Evolutionary conservation across 768 basidiomycete genomes (phyloP), one percentile per base, ranked within the genome.

Genomic region (Tephrocybe sp.): DNA sequence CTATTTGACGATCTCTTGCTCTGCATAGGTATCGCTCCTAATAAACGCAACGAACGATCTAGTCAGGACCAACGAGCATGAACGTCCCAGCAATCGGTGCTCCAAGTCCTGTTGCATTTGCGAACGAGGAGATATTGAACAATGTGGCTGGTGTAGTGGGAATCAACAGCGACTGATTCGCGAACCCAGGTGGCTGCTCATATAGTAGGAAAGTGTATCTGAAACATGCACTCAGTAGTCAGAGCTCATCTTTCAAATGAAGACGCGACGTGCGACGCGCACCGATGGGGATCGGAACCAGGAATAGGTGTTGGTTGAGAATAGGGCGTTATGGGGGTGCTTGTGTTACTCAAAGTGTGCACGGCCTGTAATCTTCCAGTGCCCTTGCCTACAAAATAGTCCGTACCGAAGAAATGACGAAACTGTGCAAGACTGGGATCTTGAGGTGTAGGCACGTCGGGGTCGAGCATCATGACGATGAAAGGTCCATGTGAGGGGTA

Each of bases 401-500:
- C 70, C 0, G 73, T 73, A 1, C 73, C 74, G 2, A 80, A 60
- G 65, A 78, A 77, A 58, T 81, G 78, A 2, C 77, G 70, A 37
- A 80, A 73, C 55, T 80, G 75, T 1, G 75, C 67, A 3, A 30
- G 45, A 5, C 65, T 74, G 11, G 74, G 72, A 15, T 56, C 62
- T 55, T 77, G 73, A 1, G 79, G 78, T n/a, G 78, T 78, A 7
- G 78, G 78, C 9, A 73, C 77, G 54, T 81, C 79, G 4, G 74
- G 79, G 53, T 79, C 78, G 3, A 80, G 73, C 9, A 68, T 57
- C 0, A 73, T 72, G 10, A 81, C 58, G 14, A 81, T 75, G 58
- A 76, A 81, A 0, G 78, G 77, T 0, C 76, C 78, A 10, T 24
- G 48, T 15, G 56, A 52, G 11, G 47, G 48, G 11, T 59, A 44